These are phyloP conservation scores for Trichoderma polysporum DNA, from an alignment of 2,329 filamentous ascomycete genomes.

Conservation along the genomic window DNA sequence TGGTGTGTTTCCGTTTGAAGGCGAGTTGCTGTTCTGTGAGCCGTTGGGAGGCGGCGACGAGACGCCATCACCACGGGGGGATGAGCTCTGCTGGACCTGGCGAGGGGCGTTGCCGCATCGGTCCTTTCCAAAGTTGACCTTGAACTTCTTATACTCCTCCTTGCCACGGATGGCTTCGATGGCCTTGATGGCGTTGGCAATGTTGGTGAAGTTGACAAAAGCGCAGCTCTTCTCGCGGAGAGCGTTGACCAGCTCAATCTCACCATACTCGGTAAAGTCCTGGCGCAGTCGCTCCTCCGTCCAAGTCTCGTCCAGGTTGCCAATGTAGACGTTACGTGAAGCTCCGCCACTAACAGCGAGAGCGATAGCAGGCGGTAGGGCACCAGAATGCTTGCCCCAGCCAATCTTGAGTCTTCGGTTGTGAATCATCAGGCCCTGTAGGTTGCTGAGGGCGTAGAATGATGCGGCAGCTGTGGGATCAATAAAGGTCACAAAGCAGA, in stretches of 20 bases:
- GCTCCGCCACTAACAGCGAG: slow-evolving; percentile 94
- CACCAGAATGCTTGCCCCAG: slow-evolving; percentile 98
- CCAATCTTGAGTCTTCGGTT: slow-evolving; percentile 97
- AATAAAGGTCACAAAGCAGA: slow-evolving; percentile 99
- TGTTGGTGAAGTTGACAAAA: slow-evolving; percentile 99
- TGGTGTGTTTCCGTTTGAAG: slow-evolving; percentile 54
- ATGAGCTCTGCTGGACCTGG: slow-evolving; percentile 71
- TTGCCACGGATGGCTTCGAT: slow-evolving; percentile 94
- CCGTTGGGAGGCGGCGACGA: slow-evolving; percentile 60
- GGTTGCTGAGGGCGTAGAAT: slow-evolving; percentile 95
- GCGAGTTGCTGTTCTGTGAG: slow-evolving; percentile 59
- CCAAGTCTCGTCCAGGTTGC: slow-evolving; percentile 96
- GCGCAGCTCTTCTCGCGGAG: slow-evolving; percentile 98
- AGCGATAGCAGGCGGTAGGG: slow-evolving; percentile 91
- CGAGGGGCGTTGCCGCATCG: slow-evolving; percentile 94
- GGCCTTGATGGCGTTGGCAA: slow-evolving; percentile 98
- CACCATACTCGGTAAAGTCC: slow-evolving; percentile 95
- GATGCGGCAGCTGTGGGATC: slow-evolving; percentile 96
- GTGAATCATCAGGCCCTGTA: slow-evolving; percentile 98
- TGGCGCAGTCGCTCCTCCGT: slow-evolving; percentile 92
- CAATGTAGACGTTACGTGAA: slow-evolving; percentile 97
- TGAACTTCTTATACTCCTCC: slow-evolving; percentile 97
- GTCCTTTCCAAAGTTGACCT: slow-evolving; percentile 99
- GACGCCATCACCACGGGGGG: slow-evolving; percentile 63
- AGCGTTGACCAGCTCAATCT: slow-evolving; percentile 96